Conservation (phyloP, 148 eudicot species). For the Heliamphora exappendiculata region DNA sequence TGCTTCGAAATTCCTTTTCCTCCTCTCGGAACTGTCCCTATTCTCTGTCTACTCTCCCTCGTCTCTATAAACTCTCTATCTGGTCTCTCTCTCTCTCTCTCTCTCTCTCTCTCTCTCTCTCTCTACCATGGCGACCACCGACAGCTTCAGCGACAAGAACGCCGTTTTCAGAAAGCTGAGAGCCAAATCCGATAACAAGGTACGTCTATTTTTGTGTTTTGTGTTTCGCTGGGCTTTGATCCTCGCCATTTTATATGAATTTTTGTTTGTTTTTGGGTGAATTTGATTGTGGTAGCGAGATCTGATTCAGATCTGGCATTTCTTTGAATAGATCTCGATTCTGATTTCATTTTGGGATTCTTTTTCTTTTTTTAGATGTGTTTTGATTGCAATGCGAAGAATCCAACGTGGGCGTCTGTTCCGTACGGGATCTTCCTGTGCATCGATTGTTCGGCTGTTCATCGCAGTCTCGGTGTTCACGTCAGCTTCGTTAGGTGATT, state of each 20-base stretch:
- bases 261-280: background rate
- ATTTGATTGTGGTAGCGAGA: conserved; percentile 6
- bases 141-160: conserved; percentile 47
- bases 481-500: conserved; percentile 70
- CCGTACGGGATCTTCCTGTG: conserved; percentile 66
- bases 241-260: background rate
- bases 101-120: background rate
- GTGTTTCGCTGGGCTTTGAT: background rate
- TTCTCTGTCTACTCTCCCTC: background rate
- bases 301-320: conserved; percentile 29
- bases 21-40: conserved; percentile 14
- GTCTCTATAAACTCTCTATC: background rate
- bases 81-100: conserved; percentile 3
- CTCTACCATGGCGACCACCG: conserved; percentile 35
- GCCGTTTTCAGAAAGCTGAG: conserved; percentile 56
- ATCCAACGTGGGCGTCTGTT: conserved; percentile 81
- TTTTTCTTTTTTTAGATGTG: conserved; percentile 36
- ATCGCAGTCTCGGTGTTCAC: conserved; percentile 67
- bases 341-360: conserved; percentile 4
- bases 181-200: conserved; percentile 63
- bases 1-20: background rate
- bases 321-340: background rate
- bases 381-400: conserved; percentile 77
- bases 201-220: background rate
- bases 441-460: conserved; percentile 67